phyloP scores from a whole-genome alignment of 768 basidiomycete genomes.

The Lanmaoa rubissima region DNA sequence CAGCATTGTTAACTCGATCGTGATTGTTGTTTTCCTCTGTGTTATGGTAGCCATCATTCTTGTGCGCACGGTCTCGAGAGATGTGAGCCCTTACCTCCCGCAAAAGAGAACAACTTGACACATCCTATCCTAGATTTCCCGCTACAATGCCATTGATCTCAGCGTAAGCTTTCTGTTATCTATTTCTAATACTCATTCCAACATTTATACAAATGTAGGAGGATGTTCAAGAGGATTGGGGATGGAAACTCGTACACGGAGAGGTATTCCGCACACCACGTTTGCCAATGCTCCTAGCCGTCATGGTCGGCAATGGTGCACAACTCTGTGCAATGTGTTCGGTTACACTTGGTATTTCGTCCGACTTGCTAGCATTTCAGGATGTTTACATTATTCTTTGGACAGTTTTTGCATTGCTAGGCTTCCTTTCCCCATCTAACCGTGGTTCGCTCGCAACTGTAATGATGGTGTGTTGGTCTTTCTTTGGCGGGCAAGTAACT shows the following conservation, averaged over 20 bases:
- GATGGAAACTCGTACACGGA: constrained; percentile 97
- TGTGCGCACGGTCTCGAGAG: constrained; percentile 79
- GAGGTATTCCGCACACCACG: constrained; percentile 90
- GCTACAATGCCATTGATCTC: constrained; percentile 94
- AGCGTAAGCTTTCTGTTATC: constrained; percentile 50
- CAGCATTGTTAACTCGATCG: constrained; percentile 87
- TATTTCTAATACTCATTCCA: neutral
- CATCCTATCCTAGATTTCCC: constrained; percentile 24
- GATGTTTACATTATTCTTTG: constrained; percentile 4
- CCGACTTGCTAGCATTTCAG: neutral
- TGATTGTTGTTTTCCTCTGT: constrained; percentile 89
- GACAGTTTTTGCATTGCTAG: constrained; percentile 84
- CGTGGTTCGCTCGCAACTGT: constrained; percentile 86
- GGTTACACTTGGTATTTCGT: constrained; percentile 72
- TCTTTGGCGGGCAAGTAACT: constrained; percentile 73
- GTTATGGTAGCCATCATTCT: constrained; percentile 93
- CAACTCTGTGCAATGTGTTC: constrained; percentile 72
- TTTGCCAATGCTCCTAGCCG: constrained; percentile 73
- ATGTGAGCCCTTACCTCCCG: constrained; percentile 47
- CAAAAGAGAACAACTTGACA: neutral
- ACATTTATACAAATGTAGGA: constrained; percentile 47
- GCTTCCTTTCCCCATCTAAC: constrained; percentile 94
- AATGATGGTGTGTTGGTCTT: constrained; percentile 74
- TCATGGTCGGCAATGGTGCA: constrained; percentile 79
- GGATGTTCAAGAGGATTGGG: constrained; percentile 96